Conservation (phyloP, 1,139 yeast species). For the Candida glucosophila region DNA sequence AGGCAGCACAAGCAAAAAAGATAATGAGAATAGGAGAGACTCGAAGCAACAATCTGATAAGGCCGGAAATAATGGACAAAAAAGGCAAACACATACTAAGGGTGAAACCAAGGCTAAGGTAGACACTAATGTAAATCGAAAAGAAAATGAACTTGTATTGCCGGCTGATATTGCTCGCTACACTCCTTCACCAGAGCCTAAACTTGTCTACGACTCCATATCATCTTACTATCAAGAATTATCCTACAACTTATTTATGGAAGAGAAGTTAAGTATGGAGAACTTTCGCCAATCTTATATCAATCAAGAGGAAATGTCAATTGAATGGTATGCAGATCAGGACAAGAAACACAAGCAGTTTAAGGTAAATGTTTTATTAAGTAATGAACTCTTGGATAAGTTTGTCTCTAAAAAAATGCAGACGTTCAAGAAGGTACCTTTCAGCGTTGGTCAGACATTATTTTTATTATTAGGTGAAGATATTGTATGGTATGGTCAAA, state of each 20-base stretch:
- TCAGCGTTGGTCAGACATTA: constrained; percentile 37
- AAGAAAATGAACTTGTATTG: constrained; percentile 7
- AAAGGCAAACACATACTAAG: too few species aligned
- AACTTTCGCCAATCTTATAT: constrained; percentile 27
- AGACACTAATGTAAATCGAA: too few species aligned
- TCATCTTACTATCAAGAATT: constrained; percentile 49
- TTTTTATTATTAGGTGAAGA: constrained; percentile 33
- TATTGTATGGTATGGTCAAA: constrained; percentile 32
- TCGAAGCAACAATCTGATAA: too few species aligned
- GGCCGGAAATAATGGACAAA: too few species aligned
- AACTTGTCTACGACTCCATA: constrained; percentile 39
- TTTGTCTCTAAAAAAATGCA: constrained; percentile 35
- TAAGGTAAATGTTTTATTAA: constrained; percentile 25
- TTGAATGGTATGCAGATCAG: constrained; percentile 47
- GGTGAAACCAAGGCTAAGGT: too few species aligned
- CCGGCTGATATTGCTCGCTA: constrained; percentile 21
- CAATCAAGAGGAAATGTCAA: constrained; percentile 28
- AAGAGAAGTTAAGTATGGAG: constrained; percentile 40
- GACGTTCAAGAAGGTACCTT: constrained; percentile 38
- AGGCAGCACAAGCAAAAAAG: not conserved
- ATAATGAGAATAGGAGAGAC: not conserved
- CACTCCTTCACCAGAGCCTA: constrained; percentile 26
- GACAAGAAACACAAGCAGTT: constrained; percentile 34
- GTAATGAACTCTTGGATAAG: constrained; percentile 32
- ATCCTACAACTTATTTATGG: constrained; percentile 53